phyloP scores from a whole-genome alignment of 495 filamentous ascomycete species.

The Baudoinia panamericana region DNA sequence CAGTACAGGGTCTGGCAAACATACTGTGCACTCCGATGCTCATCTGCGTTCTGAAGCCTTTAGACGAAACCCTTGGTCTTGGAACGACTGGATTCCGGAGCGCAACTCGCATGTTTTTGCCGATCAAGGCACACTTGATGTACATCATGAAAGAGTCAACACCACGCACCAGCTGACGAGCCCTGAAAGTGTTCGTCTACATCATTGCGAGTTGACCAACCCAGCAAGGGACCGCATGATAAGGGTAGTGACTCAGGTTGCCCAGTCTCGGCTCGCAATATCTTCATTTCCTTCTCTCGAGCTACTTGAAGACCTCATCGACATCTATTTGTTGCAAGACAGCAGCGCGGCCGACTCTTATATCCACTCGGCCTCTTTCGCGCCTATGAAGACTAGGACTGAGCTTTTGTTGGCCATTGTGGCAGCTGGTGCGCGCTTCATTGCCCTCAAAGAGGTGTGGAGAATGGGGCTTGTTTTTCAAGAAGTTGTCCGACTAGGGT shows the following conservation, averaged over 20 bases:
- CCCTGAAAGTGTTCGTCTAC: neutral
- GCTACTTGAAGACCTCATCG: slow-evolving; percentile 44
- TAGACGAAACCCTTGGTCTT: slow-evolving; percentile 6
- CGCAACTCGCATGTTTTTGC: slow-evolving; percentile 2
- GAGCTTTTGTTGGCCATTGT: slow-evolving; percentile 42
- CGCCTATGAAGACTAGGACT: slow-evolving; percentile 30
- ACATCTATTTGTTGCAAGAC: slow-evolving; percentile 43
- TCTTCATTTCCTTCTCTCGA: slow-evolving; percentile 47
- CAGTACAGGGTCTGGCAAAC: neutral
- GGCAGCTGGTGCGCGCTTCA: slow-evolving; percentile 41
- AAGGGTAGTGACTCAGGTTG: slow-evolving; percentile 7
- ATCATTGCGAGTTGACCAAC: neutral
- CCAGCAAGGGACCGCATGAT: slow-evolving; percentile 10
- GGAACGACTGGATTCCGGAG: slow-evolving; percentile 16
- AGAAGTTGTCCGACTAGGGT: slow-evolving; percentile 41
- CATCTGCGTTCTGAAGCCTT: slow-evolving; percentile 10
- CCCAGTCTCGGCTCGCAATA: neutral
- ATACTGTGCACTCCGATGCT: slow-evolving; percentile 1
- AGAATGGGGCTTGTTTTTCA: slow-evolving; percentile 50
- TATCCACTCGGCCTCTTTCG: slow-evolving; percentile 45
- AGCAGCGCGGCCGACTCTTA: slow-evolving; percentile 36
- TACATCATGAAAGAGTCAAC: slow-evolving; percentile 4
- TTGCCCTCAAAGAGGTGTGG: slow-evolving; percentile 39
- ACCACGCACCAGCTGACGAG: slow-evolving; percentile 7
- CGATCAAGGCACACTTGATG: slow-evolving; percentile 7